A percentile compares a stretch with the other conserved stretches of the same genome.
These are phyloP conservation scores for Phytophthora pistaciae DNA, from an alignment of 352 stramenopile species.

Conservation along the genomic window DNA sequence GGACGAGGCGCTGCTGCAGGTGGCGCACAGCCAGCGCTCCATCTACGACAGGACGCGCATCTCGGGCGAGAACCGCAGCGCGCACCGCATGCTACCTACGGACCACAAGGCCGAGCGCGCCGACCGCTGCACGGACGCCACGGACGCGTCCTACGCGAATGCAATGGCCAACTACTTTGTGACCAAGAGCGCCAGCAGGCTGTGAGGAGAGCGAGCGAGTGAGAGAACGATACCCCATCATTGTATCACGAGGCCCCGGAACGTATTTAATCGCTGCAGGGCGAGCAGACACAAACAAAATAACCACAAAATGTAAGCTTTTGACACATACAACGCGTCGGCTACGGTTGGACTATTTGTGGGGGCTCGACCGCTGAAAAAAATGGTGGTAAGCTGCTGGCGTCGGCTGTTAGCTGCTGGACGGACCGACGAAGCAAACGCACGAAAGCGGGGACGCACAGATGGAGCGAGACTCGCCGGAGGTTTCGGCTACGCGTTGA, in stretches of 20 bases:
- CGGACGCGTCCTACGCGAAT: slow-evolving; percentile 54
- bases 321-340: neutral
- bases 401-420: neutral
- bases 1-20: slow-evolving; percentile 34
- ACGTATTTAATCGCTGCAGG: slow-evolving; percentile 33
- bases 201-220: slow-evolving; percentile 31
- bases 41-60: slow-evolving; percentile 69
- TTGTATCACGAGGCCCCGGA: slow-evolving; percentile 9
- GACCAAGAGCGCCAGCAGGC: slow-evolving; percentile 42
- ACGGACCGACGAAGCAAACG: neutral
- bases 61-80: slow-evolving; percentile 59
- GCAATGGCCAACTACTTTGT: slow-evolving; percentile 56
- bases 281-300: slow-evolving; percentile 12
- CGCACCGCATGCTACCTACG: slow-evolving; percentile 53
- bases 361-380: neutral
- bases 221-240: neutral
- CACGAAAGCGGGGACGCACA: neutral
- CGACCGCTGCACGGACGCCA: slow-evolving; percentile 56
- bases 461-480: slow-evolving; percentile 3
- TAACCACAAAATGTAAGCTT: slow-evolving; percentile 9
- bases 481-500: slow-evolving; percentile 7
- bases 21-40: slow-evolving; percentile 41
- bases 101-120: slow-evolving; percentile 42
- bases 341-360: slow-evolving; percentile 11
- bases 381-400: neutral